Conservation (phyloP, 345 rosid species). For the Leavenworthia alabamica region DNA sequence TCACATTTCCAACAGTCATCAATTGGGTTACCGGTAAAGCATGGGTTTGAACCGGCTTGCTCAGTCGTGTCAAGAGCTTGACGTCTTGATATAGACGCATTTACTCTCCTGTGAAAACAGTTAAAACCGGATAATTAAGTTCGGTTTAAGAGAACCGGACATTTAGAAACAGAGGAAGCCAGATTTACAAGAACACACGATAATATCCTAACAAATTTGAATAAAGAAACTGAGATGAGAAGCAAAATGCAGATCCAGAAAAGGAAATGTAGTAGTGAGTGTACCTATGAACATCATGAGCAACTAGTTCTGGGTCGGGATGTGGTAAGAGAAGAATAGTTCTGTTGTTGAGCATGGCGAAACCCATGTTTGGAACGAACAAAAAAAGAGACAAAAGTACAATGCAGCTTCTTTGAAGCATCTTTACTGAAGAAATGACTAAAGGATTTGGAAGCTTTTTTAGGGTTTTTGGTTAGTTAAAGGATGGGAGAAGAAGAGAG, state of each 20-base stretch:
- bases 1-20: constrained; percentile 99
- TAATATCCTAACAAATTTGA: not conserved
- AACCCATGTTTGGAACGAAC: constrained; percentile 31
- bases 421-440: constrained; percentile 1
- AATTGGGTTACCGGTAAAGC: constrained; percentile 88
- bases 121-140: not conserved
- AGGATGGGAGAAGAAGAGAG: constrained; percentile 15
- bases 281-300: constrained; percentile 72
- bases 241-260: not conserved
- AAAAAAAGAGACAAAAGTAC: constrained; percentile 35
- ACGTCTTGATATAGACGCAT: constrained; percentile 75
- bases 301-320: constrained; percentile 74
- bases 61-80: constrained; percentile 43
- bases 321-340: constrained; percentile 58
- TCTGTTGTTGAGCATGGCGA: constrained; percentile 54
- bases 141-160: not conserved
- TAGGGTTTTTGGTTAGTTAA: not conserved
- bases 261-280: not conserved
- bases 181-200: not conserved
- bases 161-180: not conserved
- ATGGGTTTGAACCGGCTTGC: constrained; percentile 33
- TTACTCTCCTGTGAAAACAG: constrained; percentile 52
- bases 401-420: constrained; percentile 48
- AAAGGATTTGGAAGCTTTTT: not conserved
- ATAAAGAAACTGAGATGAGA: not conserved